A percentile compares a stretch with the other conserved stretches of the same genome.
Conservation (phyloP, 2,329 filamentous ascomycete genomes). For the Trichoderma endophyticum region DNA sequence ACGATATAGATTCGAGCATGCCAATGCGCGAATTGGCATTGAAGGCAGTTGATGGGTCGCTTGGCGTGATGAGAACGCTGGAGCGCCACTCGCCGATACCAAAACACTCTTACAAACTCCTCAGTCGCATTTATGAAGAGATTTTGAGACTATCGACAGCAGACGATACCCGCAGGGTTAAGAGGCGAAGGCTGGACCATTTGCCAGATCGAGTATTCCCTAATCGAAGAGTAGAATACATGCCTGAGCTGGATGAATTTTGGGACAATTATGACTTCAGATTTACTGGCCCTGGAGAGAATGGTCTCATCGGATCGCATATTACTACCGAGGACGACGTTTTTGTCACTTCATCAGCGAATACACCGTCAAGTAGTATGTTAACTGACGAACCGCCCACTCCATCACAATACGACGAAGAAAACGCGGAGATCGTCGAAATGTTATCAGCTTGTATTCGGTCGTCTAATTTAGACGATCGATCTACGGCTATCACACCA, state of each 20-base stretch:
- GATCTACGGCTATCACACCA: neutral
- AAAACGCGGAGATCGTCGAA: neutral
- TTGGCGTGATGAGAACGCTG: slow-evolving; percentile 35
- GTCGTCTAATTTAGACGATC: neutral
- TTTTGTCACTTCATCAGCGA: neutral
- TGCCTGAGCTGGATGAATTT: neutral
- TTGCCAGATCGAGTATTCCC: neutral
- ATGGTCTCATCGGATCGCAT: neutral
- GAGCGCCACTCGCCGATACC: slow-evolving; percentile 32
- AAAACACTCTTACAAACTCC: slow-evolving; percentile 32
- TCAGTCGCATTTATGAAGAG: slow-evolving; percentile 30
- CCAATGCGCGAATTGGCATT: slow-evolving; percentile 41
- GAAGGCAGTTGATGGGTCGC: slow-evolving; percentile 36
- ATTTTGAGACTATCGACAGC: slow-evolving; percentile 8
- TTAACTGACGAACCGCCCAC: too few relatives aligned
- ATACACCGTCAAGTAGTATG: neutral
- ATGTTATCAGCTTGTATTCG: neutral
- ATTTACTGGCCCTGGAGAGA: neutral
- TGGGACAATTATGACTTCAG: neutral
- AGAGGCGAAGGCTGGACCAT: neutral
- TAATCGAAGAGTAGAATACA: neutral
- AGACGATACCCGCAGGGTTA: neutral
- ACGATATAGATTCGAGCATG: slow-evolving; percentile 43
- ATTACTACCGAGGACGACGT: too few relatives aligned
- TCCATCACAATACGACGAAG: neutral